Conservation (phyloP, 2,329 filamentous ascomycete genomes). For the Fusarium transvaalense region DNA sequence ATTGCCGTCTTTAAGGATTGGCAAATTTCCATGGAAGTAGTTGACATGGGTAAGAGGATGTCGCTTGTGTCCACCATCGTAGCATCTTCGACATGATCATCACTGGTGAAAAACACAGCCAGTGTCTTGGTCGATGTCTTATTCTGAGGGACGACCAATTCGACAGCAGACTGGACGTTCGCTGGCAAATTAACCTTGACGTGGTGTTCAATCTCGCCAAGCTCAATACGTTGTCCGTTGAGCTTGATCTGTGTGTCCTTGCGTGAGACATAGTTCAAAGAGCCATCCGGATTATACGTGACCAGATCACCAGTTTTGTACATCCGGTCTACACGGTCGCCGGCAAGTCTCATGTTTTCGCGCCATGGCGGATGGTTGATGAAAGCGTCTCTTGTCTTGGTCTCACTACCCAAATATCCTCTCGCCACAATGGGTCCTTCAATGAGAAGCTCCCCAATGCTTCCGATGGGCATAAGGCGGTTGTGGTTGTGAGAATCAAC, state of each 20-base stretch:
- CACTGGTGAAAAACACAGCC: constrained; percentile 37
- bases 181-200: constrained; percentile 57
- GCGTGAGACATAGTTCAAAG: constrained; percentile 61
- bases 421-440: constrained; percentile 34
- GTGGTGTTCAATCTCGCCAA: constrained; percentile 59
- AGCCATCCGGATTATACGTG: constrained; percentile 56
- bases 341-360: constrained; percentile 8
- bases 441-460: constrained; percentile 20
- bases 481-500: constrained; percentile 17
- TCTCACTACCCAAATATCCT: constrained; percentile 26
- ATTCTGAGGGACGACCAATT: constrained; percentile 58
- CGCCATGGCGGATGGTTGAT: constrained; percentile 62
- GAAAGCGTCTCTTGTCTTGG: constrained; percentile 30
- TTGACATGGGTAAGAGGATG: constrained; percentile 24
- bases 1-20: constrained; percentile 32
- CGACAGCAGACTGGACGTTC: constrained; percentile 58
- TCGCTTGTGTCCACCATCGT: neutral
- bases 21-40: neutral
- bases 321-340: constrained; percentile 26
- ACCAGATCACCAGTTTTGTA: constrained; percentile 66
- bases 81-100: neutral
- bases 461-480: constrained; percentile 14
- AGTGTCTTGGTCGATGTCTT: constrained; percentile 35
- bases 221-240: constrained; percentile 68
- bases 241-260: constrained; percentile 72